A percentile compares a stretch with the other conserved stretches of the same genome.
These are phyloP conservation scores for Trametes elegans DNA, from an alignment of 768 basidiomycete genomes.

Conservation along the genomic window DNA sequence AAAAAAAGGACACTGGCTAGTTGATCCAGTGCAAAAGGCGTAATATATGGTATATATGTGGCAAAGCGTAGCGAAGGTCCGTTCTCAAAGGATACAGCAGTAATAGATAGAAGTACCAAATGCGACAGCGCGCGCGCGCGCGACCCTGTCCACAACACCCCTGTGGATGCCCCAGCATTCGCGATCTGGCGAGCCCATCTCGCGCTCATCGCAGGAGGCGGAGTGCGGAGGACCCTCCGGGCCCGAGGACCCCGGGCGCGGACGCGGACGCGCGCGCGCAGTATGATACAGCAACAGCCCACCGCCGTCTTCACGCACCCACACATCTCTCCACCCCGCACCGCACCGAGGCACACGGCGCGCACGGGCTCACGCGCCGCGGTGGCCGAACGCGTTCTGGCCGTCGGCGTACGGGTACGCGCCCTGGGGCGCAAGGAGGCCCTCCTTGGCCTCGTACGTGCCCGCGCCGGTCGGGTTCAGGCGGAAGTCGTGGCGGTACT, in stretches of 20 bases:
- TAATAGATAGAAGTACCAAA: constrained; percentile 4
- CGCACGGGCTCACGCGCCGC: not conserved
- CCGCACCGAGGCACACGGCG: no score
- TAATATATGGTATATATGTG: constrained; percentile 1
- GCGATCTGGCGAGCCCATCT: not conserved
- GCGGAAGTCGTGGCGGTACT: constrained; percentile 22
- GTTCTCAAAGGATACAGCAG: constrained; percentile 16
- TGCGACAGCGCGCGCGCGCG: not conserved
- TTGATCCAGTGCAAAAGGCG: not conserved
- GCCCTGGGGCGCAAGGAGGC: constrained; percentile 25
- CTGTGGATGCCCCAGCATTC: no score
- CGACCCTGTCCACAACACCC: not conserved
- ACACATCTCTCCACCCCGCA: not conserved
- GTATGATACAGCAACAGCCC: constrained; percentile 3
- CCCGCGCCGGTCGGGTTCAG: constrained; percentile 17
- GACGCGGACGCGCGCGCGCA: not conserved
- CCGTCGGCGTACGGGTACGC: constrained; percentile 29
- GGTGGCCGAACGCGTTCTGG: constrained; percentile 24
- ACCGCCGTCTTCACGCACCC: not conserved
- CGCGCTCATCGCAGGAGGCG: not conserved
- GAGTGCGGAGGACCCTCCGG: not conserved
- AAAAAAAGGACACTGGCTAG: not conserved
- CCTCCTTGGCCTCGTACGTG: constrained; percentile 29
- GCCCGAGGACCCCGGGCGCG: not conserved
- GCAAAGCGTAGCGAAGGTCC: constrained; percentile 7